Evolutionary conservation across 306 rosid species (phyloP), one percentile per base, ranked within the genome.

Genomic region (Lathyrus aphaca): DNA sequence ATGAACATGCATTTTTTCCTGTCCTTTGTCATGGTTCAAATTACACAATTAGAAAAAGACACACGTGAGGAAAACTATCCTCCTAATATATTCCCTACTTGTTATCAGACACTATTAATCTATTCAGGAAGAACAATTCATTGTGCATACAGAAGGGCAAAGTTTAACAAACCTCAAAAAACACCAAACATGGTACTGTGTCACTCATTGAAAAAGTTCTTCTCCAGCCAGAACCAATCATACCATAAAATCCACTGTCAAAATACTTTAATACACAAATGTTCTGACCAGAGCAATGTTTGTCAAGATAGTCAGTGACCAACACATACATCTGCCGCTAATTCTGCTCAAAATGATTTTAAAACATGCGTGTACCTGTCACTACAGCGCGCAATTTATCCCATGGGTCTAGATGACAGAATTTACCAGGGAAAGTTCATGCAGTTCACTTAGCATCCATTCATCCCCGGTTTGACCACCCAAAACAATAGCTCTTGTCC

Each of bases 401-500:
- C 54, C 18, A 64, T 50, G 64, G 64, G 42, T 78, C 82, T 88
- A 89, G 82, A 81, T 77, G 42, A 71, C 83, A 77, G 95, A 82
- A 85, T 82, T 95, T 70, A 91, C 97, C 56, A 95, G 79, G 6
- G 99, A 95, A 77, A 95, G 95, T 84, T 95, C 99, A 79, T 95
- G 97, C 57, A 95, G 86, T 72, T 95, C 99, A 39, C 99, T 86
- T 74, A 95, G 81, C 92, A 90, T 91, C 99, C 99, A 95, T 74
- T 95, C 97, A 80, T 95, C 99, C 81, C 99, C 99, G 8, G 99
- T 91, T 81, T 95, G 99, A 77, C 99, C 99, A 9, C 99, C 97
- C 68, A 95, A 76, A 67, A 95, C 99, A 59, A 95, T 87, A 50
- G 99, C 97, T 82, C 99, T 85, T 54, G 99, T 91, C 59, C 99